Conservation (phyloP, 495 filamentous ascomycete species). For the Terfezia claveryi region DNA sequence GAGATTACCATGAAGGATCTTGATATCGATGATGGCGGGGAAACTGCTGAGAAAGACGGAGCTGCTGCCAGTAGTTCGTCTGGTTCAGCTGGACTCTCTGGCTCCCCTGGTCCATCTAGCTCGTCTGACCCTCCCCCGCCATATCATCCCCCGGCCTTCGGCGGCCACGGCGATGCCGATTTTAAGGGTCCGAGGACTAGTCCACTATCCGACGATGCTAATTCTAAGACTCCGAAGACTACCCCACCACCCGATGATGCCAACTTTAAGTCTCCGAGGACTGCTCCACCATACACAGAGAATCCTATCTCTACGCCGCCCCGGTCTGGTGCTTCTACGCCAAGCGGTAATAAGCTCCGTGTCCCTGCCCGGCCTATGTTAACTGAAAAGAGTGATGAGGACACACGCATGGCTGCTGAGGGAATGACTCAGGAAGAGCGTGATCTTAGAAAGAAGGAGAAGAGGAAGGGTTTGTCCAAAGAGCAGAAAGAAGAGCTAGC, state of each 20-base stretch:
- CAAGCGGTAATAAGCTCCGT: constrained; percentile 28
- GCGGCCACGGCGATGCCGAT: background rate
- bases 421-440: constrained; percentile 50
- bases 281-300: constrained; percentile 11
- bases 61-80: constrained; percentile 18
- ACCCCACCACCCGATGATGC: constrained; percentile 2
- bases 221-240: constrained; percentile 8
- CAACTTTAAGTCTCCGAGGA: constrained; percentile 11
- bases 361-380: constrained; percentile 61
- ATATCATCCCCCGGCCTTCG: background rate
- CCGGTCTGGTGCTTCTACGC: constrained; percentile 41
- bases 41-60: constrained; percentile 27
- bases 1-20: constrained; percentile 62
- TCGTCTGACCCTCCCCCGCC: background rate
- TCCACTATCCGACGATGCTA: constrained; percentile 8
- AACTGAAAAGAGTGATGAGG: constrained; percentile 75
- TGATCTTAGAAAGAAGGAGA: constrained; percentile 59
- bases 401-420: constrained; percentile 45
- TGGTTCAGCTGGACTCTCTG: too few species aligned
- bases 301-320: constrained; percentile 18
- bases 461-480: constrained; percentile 61
- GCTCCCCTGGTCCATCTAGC: background rate
- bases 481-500: constrained; percentile 80
- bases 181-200: constrained; percentile 2
- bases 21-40: constrained; percentile 40